Base-by-base conservation (phyloP, 2,329 filamentous ascomycete genomes). In the Lachnellula suecica region DNA sequence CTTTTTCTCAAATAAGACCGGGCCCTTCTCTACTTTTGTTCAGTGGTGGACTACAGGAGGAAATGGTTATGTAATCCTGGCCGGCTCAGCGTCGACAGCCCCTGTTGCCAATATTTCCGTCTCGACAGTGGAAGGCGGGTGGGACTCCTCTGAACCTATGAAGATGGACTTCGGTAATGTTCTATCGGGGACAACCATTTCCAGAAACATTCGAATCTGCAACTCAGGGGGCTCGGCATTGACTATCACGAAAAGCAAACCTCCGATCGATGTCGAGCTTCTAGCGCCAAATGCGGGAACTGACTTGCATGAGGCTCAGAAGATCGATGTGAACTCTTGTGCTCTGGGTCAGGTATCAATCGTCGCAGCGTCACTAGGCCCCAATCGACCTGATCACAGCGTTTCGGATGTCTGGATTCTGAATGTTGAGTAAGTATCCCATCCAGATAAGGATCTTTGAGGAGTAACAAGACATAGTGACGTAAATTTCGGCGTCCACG, bases 181-280 rank as follows among this genome's bases (percentile, higher is more conserved):
- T 17, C 47, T 64, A 3, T 63, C 67, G 15, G 66, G 69, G 2
- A 63, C 56, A 1, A 65, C 65, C 1, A 54, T 61, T 9, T 63
- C 61, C 8, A 60, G 59, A 19, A 62, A 64, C 34, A 70, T 72
- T 38, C 63, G 65, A 8, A 60, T 72, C 37, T 71, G 69, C 58
- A 73, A 73, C 44, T 57, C 60, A 17, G 71, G 71, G 24, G 70
- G 70, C 13, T 69, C 69, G 2, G 61, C 63, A 9, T 51, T 73
- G 15, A 63, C 64, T 1, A 68, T 73, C 45, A 71, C 69, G 27
- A 72, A 72, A 47, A 70, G 66, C 10, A 72, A 72, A 59, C 69
- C 71, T 6, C 70, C 69, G 4, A 56, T 61, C 9, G 53, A 63
- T 13, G 52, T 60, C 3, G 68, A 71, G 55, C 52, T 71, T 10